phyloP scores from a whole-genome alignment of 1,139 yeast genomes.

The Yamadazyma oceani region DNA sequence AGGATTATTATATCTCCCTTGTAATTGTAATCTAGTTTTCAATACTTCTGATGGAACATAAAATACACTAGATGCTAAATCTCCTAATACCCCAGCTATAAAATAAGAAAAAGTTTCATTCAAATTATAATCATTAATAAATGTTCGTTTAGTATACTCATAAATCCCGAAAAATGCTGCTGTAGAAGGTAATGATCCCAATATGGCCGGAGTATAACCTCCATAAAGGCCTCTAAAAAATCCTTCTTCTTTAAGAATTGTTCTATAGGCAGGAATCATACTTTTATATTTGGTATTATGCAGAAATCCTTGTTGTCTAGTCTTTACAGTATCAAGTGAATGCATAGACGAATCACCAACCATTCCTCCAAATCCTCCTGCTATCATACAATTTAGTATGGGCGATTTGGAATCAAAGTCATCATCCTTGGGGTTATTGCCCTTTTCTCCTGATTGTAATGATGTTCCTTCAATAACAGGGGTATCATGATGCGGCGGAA shows the following conservation, averaged over 20 bases:
- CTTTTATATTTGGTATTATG: conserved; percentile 62
- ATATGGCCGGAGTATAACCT: conserved; percentile 87
- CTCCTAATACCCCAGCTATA: conserved; percentile 87
- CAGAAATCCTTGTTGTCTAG: conserved; percentile 93
- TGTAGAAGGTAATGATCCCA: conserved; percentile 92
- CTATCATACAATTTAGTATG: conserved; percentile 65
- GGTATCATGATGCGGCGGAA: conserved; percentile 26
- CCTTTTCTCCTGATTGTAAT: neutral
- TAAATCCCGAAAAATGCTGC: conserved; percentile 90
- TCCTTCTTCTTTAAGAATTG: conserved; percentile 82
- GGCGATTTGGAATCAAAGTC: conserved; percentile 30
- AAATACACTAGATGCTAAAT: conserved; percentile 82
- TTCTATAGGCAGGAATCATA: conserved; percentile 67
- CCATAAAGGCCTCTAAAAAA: conserved; percentile 81
- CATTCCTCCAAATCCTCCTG: conserved; percentile 95
- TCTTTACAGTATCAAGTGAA: conserved; percentile 92
- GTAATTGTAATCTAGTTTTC: conserved; percentile 88
- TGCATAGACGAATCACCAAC: conserved; percentile 94
- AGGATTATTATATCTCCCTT: conserved; percentile 83
- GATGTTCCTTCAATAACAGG: neutral
- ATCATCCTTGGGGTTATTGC: neutral
- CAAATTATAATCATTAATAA: conserved; percentile 63
- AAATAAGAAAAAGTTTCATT: conserved; percentile 82
- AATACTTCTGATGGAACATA: conserved; percentile 98
- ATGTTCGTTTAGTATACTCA: conserved; percentile 70